Percentiles rank a stretch among this genome's conserved stretches.
Conservation (phyloP, 371 early-diverging fungal species). For the Rhizomucor pusillus region DNA sequence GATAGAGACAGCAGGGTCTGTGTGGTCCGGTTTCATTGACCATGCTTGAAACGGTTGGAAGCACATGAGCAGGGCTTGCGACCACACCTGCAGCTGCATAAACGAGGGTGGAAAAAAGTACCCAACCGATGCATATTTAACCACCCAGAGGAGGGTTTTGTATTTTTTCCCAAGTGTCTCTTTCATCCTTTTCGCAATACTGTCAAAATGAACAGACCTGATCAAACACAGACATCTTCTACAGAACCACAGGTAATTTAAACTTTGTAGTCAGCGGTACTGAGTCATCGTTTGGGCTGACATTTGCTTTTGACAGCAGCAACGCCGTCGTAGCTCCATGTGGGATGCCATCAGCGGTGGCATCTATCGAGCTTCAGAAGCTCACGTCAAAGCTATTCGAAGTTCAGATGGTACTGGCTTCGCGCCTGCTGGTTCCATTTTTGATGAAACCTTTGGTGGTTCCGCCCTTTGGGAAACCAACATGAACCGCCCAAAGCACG, state of each 20-base stretch:
- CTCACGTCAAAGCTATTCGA: conserved; percentile 4
- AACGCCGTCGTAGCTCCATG: background rate
- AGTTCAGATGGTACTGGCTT: conserved; percentile 4
- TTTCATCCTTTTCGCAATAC: background rate
- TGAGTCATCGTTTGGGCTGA: background rate
- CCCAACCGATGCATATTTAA: too few species aligned
- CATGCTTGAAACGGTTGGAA: too few species aligned
- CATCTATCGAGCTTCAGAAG: conserved; percentile 4
- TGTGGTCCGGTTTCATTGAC: too few species aligned
- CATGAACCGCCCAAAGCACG: background rate
- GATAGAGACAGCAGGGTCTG: too few species aligned
- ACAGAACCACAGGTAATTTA: background rate
- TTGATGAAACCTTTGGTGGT: conserved; percentile 16
- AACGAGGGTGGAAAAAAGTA: too few species aligned
- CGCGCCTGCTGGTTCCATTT: conserved; percentile 15
- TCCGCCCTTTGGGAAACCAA: conserved; percentile 12
- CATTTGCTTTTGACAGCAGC: background rate
- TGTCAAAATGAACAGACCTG: background rate
- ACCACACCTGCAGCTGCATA: too few species aligned
- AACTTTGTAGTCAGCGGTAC: background rate
- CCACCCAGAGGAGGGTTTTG: too few species aligned
- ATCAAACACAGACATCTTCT: background rate
- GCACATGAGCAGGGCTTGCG: too few species aligned
- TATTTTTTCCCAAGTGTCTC: background rate
- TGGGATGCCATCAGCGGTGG: conserved; percentile 5